Evolutionary conservation across 306 rosid genomes (phyloP).

Genomic region (Quercus ilex): DNA sequence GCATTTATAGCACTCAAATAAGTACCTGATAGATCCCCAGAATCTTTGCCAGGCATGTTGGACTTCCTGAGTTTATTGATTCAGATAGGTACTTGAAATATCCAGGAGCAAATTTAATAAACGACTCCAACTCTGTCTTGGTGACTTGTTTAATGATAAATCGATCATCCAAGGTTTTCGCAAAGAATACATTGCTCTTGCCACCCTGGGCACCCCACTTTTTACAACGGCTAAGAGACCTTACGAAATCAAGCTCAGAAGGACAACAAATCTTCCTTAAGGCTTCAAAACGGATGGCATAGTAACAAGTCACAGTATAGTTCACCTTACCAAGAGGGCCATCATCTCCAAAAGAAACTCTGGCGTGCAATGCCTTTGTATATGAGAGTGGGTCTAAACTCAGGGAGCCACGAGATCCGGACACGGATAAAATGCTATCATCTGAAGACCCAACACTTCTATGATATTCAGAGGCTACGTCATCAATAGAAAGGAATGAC

Average conservation of each 20-base stretch:
- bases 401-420: conserved; percentile 63
- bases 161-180: conserved; percentile 90
- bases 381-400: conserved; percentile 49
- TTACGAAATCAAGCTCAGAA: conserved; percentile 76
- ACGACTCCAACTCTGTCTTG: conserved; percentile 93
- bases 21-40: conserved; percentile 97
- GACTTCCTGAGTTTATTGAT: conserved; percentile 67
- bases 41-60: conserved; percentile 93
- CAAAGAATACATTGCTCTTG: conserved; percentile 95
- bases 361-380: conserved; percentile 71
- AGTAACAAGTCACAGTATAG: conserved; percentile 73
- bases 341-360: conserved; percentile 81
- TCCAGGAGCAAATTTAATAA: conserved; percentile 72
- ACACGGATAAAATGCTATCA: conserved; percentile 47
- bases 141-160: conserved; percentile 89
- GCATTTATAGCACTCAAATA: not conserved
- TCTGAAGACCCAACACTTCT: conserved; percentile 61
- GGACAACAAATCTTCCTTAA: conserved; percentile 84
- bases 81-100: conserved; percentile 87
- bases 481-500: conserved; percentile 54
- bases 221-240: conserved; percentile 95
- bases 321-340: conserved; percentile 72
- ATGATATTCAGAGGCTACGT: conserved; percentile 43
- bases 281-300: conserved; percentile 81
- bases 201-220: conserved; percentile 99